Conservation (phyloP, 2,329 filamentous ascomycete species). For the Grosmannia huntii region DNA sequence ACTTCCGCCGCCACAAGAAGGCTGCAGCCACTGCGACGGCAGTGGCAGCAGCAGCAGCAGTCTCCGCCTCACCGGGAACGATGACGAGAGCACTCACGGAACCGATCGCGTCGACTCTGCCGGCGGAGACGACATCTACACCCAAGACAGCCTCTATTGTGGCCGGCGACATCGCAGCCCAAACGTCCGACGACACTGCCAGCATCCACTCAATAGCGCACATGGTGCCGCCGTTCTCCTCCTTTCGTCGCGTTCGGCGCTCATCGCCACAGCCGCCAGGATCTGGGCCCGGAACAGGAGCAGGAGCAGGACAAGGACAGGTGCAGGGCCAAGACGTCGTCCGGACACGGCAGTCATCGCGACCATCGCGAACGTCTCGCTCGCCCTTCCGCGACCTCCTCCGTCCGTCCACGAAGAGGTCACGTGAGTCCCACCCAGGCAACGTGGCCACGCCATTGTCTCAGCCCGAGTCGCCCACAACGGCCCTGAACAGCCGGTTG, state of each 20-base stretch:
- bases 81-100: background rate
- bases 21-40: conserved; percentile 4
- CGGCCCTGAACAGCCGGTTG: background rate
- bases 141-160: background rate
- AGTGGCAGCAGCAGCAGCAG: background rate
- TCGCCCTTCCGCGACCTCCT: conserved; percentile 18
- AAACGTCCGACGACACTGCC: background rate
- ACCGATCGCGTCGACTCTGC: background rate
- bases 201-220: background rate
- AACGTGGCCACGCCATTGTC: background rate
- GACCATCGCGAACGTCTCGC: conserved; percentile 2
- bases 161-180: background rate
- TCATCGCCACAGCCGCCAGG: conserved; percentile 3
- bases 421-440: conserved; percentile 16
- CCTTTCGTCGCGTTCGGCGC: background rate
- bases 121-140: background rate
- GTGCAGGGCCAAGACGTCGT: conserved; percentile 7
- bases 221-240: background rate
- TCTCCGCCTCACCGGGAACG: background rate
- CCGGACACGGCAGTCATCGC: conserved; percentile 7
- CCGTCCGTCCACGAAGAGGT: conserved; percentile 18
- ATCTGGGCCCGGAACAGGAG: background rate
- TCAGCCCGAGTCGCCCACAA: background rate
- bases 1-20: conserved; percentile 19
- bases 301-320: background rate